phyloP scores from a whole-genome alignment of 2,329 filamentous ascomycete species.

The Pezicula neosporulosa region DNA sequence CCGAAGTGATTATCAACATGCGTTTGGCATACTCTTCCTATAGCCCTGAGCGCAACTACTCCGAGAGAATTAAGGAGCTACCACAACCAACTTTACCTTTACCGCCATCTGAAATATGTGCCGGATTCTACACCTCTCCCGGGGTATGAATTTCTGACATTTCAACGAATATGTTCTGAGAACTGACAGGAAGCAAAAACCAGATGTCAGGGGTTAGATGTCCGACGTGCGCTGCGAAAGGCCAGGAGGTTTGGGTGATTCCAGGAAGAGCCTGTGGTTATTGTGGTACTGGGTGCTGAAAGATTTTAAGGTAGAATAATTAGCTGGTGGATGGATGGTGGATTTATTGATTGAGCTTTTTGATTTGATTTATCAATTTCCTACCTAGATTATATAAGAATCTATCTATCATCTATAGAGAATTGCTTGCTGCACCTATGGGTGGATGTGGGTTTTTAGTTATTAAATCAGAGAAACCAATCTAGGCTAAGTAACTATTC shows the following conservation, averaged over 20 bases:
- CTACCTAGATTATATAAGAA: no score
- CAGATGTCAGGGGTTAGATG: slow-evolving; percentile 48
- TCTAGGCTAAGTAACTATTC: no score
- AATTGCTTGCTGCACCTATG: no score
- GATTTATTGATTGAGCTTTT: no score
- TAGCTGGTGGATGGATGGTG: no score
- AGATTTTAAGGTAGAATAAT: no score
- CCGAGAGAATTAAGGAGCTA: not conserved
- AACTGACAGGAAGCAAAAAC: slow-evolving; percentile 8
- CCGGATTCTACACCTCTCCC: slow-evolving; percentile 13
- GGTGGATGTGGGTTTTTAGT: no score
- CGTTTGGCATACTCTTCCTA: not conserved
- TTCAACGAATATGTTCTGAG: not conserved
- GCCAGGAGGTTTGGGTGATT: slow-evolving; percentile 53
- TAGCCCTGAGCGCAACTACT: not conserved
- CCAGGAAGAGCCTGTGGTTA: slow-evolving; percentile 48
- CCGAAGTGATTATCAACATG: not conserved
- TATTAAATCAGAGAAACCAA: no score
- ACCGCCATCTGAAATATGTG: not conserved
- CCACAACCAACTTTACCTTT: not conserved
- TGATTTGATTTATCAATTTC: no score
- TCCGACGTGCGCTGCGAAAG: slow-evolving; percentile 45
- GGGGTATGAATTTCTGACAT: slow-evolving; percentile 6
- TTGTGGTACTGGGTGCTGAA: slow-evolving; percentile 38
- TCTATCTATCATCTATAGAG: no score